These are phyloP conservation scores for Aspergillus kassunensis DNA, from an alignment of 495 filamentous ascomycete genomes.

Conservation along the genomic window DNA sequence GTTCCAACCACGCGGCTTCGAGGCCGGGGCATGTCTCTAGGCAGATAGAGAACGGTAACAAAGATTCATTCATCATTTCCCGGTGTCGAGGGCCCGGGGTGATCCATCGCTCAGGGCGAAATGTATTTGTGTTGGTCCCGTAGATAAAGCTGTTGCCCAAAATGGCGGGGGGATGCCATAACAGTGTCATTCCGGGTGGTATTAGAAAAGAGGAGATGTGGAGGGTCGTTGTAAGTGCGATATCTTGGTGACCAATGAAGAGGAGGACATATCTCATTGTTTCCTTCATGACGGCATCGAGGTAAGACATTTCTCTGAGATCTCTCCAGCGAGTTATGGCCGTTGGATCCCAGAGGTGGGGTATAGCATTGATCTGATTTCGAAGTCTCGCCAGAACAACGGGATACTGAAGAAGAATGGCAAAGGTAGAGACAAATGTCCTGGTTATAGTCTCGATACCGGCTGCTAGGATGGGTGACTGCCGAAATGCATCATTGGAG, in stretches of 20 bases:
- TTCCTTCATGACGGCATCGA: conserved; percentile 31
- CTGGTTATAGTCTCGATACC: neutral
- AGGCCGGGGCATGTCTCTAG: neutral
- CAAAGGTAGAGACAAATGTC: conserved; percentile 10
- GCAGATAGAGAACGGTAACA: conserved; percentile 8
- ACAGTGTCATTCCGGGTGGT: conserved; percentile 21
- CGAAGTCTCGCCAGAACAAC: conserved; percentile 2
- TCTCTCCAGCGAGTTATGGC: conserved; percentile 11
- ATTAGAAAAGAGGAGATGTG: conserved; percentile 17
- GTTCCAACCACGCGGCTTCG: conserved; percentile 13
- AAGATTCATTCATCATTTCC: conserved; percentile 7
- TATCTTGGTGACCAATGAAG: conserved; percentile 17
- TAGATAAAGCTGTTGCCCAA: conserved; percentile 36
- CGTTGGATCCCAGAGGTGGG: neutral
- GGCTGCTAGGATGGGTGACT: neutral
- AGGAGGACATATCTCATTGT: conserved; percentile 27
- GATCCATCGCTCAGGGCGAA: conserved; percentile 53
- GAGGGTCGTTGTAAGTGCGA: conserved; percentile 20
- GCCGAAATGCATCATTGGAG: too few relatives aligned
- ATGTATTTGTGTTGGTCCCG: conserved; percentile 44
- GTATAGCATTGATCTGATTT: conserved; percentile 13
- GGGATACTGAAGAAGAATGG: conserved; percentile 5
- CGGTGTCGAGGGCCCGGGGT: neutral
- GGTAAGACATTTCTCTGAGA: conserved; percentile 11
- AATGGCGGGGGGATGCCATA: conserved; percentile 20